phyloP scores from a whole-genome alignment of 148 eudicot species.

The Silene conica region DNA sequence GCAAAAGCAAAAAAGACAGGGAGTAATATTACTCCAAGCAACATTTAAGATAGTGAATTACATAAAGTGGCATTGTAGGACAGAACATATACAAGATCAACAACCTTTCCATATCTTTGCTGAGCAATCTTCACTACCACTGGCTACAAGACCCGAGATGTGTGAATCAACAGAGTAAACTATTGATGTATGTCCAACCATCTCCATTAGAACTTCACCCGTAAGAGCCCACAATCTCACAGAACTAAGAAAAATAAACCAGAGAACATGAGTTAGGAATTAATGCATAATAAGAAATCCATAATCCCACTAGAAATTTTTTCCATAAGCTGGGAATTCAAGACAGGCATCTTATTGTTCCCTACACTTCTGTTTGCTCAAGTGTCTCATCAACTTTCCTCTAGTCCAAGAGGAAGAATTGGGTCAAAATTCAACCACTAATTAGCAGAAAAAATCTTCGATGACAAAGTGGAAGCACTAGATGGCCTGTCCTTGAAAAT shows the following conservation, averaged over 20 bases:
- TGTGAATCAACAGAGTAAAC: slow-evolving; percentile 97
- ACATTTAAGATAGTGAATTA: not conserved
- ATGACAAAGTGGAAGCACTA: not conserved
- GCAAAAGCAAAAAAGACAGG: slow-evolving; percentile 6
- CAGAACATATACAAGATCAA: slow-evolving; percentile 4
- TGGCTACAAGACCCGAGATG: slow-evolving; percentile 69
- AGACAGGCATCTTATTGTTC: not conserved
- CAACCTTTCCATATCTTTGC: slow-evolving; percentile 97
- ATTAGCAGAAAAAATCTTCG: not conserved
- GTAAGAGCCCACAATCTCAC: slow-evolving; percentile 83
- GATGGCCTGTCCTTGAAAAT: not conserved
- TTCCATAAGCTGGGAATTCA: not conserved
- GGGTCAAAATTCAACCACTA: not conserved
- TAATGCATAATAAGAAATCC: not conserved
- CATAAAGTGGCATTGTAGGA: not conserved
- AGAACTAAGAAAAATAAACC: slow-evolving; percentile 39
- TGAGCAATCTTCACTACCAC: slow-evolving; percentile 89
- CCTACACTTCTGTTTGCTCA: no score
- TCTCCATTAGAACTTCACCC: slow-evolving; percentile 85
- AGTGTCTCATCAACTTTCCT: no score
- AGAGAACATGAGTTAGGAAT: not conserved
- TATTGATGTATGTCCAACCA: slow-evolving; percentile 94
- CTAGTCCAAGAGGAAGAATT: no score
- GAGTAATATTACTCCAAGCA: not conserved
- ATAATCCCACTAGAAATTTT: not conserved